Conservation (phyloP, 345 rosid genomes). For the Eucalyptus rudis region DNA sequence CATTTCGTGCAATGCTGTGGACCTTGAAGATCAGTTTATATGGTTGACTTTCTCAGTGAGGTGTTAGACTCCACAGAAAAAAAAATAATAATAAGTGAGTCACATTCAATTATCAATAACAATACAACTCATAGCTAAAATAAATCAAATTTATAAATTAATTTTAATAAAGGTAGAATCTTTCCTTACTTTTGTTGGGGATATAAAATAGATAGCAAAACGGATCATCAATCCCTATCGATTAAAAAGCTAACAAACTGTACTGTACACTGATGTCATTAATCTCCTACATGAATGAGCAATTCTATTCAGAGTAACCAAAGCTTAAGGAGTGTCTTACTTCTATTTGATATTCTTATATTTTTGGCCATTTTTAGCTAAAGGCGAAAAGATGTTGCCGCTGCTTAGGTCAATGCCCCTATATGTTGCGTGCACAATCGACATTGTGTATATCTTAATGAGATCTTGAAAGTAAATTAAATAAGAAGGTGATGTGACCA, state of each 20-base stretch:
- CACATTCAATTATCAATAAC: neutral
- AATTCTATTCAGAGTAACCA: neutral
- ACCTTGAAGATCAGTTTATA: neutral
- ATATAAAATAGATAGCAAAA: too few species aligned
- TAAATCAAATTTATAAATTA: neutral
- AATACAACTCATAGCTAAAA: accelerated
- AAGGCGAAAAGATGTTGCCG: neutral
- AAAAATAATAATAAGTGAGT: accelerated
- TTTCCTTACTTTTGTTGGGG: neutral
- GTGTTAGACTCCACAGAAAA: too few species aligned
- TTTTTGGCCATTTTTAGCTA: neutral
- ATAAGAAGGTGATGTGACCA: neutral
- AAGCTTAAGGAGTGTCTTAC: neutral
- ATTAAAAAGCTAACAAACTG: neutral
- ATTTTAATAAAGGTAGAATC: neutral
- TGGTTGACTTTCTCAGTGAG: neutral
- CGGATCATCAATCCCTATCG: neutral
- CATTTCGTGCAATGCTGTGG: neutral
- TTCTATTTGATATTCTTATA: neutral
- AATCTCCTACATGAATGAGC: neutral
- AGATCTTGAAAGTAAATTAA: neutral
- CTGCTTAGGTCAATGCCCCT: neutral
- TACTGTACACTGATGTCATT: neutral
- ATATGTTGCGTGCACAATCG: neutral
- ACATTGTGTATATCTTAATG: neutral